Percentiles rank a stretch among this genome's conserved stretches.
Conservation (phyloP, 1,139 yeast species). For the Magnusiomyces suaveolens region DNA sequence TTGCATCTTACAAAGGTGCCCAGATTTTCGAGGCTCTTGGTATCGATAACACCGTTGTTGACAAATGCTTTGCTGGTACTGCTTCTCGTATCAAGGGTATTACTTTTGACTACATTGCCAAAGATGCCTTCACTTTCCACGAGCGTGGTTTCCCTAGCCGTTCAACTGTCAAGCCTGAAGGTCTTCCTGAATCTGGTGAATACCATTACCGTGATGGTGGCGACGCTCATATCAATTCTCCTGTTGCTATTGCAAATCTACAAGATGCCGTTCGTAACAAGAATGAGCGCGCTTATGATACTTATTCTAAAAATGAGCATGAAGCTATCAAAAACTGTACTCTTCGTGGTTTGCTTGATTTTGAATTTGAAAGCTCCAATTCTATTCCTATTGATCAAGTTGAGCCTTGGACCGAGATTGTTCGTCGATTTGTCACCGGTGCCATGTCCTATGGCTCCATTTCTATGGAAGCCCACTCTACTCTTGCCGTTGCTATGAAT, state of each 20-base stretch:
- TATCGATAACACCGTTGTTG: slow-evolving; percentile 89
- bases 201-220: slow-evolving; percentile 99
- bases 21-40: slow-evolving; percentile 97
- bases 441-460: slow-evolving; percentile 99
- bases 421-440: slow-evolving; percentile 93
- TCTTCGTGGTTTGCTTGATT: slow-evolving; percentile 83
- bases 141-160: slow-evolving; percentile 85
- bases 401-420: slow-evolving; percentile 99
- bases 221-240: slow-evolving; percentile 88
- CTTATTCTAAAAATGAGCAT: slow-evolving; percentile 79
- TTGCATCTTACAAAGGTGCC: slow-evolving; percentile 96
- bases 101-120: slow-evolving; percentile 90
- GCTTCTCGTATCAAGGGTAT: slow-evolving; percentile 95
- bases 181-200: slow-evolving; percentile 91
- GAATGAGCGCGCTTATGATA: slow-evolving; percentile 85
- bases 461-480: slow-evolving; percentile 96
- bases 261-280: slow-evolving; percentile 97
- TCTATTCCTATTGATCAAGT: slow-evolving; percentile 94
- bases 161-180: slow-evolving; percentile 57
- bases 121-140: slow-evolving; percentile 89
- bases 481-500: slow-evolving; percentile 97
- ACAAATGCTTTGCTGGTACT: slow-evolving; percentile 92
- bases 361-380: slow-evolving; percentile 60
- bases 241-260: slow-evolving; percentile 85
- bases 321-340: slow-evolving; percentile 92